phyloP scores from a whole-genome alignment of 108 stramenopile genomes.

The Nitzschia sp. region DNA sequence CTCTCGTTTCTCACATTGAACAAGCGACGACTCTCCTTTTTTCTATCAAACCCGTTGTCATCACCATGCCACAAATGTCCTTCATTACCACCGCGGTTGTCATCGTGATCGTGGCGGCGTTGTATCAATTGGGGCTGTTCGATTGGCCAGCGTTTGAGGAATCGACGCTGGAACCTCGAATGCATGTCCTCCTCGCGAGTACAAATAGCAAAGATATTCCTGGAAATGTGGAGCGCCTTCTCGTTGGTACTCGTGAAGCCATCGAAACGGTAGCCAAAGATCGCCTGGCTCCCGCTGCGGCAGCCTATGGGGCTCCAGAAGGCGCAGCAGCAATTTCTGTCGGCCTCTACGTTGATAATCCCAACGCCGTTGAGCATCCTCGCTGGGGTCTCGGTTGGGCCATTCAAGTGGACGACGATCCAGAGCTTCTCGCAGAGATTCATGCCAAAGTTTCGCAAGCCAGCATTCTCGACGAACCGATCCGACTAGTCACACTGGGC shows the following conservation, averaged over 20 bases:
- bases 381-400: slow-evolving; percentile 30
- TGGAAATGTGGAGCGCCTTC: slow-evolving; percentile 6
- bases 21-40: too few relatives aligned
- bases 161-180: neutral
- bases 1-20: too few relatives aligned
- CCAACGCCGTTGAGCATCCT: slow-evolving; percentile 9
- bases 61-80: neutral
- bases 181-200: slow-evolving; percentile 5
- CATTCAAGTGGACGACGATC: neutral
- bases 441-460: neutral
- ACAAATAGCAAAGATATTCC: slow-evolving; percentile 5
- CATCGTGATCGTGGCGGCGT: neutral
- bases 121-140: slow-evolving; percentile 2
- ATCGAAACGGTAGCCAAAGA: neutral
- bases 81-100: neutral
- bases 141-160: slow-evolving; percentile 11
- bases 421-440: slow-evolving; percentile 3
- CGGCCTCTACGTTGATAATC: slow-evolving; percentile 28
- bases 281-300: neutral
- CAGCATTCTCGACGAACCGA: neutral
- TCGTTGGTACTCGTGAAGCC: neutral
- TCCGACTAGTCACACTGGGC: slow-evolving; percentile 13
- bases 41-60: neutral
- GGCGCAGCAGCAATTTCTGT: slow-evolving; percentile 3
- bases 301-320: slow-evolving; percentile 10